Percentiles rank a stretch among this genome's conserved stretches.
Conservation (phyloP, 495 filamentous ascomycete species). For the Penicillium cinerascens region DNA sequence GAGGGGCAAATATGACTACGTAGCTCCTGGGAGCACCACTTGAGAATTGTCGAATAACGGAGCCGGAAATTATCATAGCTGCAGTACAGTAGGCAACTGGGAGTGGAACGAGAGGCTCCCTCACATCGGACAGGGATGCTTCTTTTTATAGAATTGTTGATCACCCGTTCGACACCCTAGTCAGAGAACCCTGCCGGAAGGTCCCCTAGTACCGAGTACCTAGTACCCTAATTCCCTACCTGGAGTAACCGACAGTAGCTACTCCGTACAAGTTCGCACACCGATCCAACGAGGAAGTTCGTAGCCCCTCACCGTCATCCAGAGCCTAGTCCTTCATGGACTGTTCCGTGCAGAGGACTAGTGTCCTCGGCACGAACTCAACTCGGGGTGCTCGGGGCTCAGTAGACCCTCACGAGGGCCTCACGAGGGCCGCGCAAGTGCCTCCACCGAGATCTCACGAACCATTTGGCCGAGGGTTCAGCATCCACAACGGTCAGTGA, state of each 20-base stretch:
- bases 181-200: too few species aligned
- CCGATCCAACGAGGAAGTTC: too few species aligned
- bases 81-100: neutral
- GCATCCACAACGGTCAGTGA: conserved; percentile 16
- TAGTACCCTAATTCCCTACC: too few species aligned
- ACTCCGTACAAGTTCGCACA: too few species aligned
- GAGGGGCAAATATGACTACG: neutral
- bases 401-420: conserved; percentile 2
- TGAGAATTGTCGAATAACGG: neutral
- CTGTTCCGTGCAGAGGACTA: neutral
- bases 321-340: neutral
- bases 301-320: conserved; percentile 21
- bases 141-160: conserved; percentile 4
- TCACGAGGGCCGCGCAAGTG: conserved; percentile 16
- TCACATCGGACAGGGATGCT: neutral
- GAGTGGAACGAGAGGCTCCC: neutral
- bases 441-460: conserved; percentile 15
- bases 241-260: too few species aligned
- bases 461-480: conserved; percentile 4
- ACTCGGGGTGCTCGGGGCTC: neutral
- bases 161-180: neutral
- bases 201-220: too few species aligned
- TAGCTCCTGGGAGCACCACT: neutral
- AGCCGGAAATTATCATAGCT: neutral
- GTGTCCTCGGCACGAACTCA: neutral